Base-by-base conservation (phyloP, 805 yeast species). In the Metschnikowia reukaufii region DNA sequence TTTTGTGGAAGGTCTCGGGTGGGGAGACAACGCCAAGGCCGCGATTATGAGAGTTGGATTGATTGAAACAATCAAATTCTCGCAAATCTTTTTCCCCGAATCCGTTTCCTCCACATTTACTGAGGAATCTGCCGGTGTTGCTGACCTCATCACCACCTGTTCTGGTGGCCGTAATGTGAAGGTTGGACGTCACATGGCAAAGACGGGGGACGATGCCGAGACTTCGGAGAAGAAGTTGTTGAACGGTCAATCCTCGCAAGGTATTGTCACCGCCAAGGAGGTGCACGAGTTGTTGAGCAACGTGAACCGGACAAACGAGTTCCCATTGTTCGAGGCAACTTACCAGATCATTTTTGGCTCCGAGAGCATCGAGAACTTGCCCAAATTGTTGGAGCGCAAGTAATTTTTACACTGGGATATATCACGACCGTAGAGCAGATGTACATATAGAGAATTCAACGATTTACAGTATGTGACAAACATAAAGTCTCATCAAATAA, bases 11-110 rank as follows among this genome's bases (percentile, higher is more conserved):
- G 99, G 99, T 59, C 78, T 88, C 54, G 96, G 96, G 54, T 94
- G 99, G 99, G 99, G 99, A 68, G 96, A 90, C 70, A 94, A 94
- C 67, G 98, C 99, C 55, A 90, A 92, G 70, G 86, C 98, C 46
- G 99, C 98, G 36, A 84, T 94, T 60, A 95, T 92, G 91, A 82
- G 99, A 73, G 86, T 92, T 57, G 99, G 99, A 39, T 73, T 94
- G 55, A 79, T 85, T 61, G 99, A 94, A 74, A 88, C 87, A 63
- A 86, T 91, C 66, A 79, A 80, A 64, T 94, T 94, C 68, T 94
- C 96, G 59, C 67, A 46, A 42, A 49, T 20, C 39, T 59, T 82
- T 83, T 91, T 84, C 82, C 87, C 57, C 16, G 55, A 54, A 30
- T 55, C 57, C 12, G 71, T 79, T 51, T 79, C 86, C 25, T 75